phyloP scores from a whole-genome alignment of 2,329 filamentous ascomycete genomes.

The Fusarium nodosum region DNA sequence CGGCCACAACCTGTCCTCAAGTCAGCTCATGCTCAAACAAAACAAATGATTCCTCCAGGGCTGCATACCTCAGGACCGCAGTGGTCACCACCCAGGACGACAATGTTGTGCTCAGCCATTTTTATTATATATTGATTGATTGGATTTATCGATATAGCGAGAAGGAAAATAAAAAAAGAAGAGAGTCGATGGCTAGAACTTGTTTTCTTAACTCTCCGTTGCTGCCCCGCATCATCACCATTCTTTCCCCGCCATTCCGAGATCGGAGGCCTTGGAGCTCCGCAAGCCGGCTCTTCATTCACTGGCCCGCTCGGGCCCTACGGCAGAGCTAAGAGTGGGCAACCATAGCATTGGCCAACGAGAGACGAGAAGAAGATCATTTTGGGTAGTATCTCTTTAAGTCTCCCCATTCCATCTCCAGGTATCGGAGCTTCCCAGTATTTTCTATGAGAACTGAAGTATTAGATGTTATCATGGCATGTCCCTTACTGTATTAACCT shows the following conservation, averaged over 20 bases:
- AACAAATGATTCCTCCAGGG: neutral
- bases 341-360: slow-evolving; percentile 39
- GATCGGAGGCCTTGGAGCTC: slow-evolving; percentile 52
- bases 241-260: slow-evolving; percentile 54
- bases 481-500: neutral
- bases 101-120: slow-evolving; percentile 82
- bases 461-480: neutral
- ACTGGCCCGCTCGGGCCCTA: slow-evolving; percentile 41
- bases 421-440: neutral
- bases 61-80: slow-evolving; percentile 82
- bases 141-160: neutral
- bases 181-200: slow-evolving; percentile 15
- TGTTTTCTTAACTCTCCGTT: slow-evolving; percentile 33
- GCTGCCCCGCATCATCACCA: slow-evolving; percentile 46
- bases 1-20: slow-evolving; percentile 74
- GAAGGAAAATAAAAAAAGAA: slow-evolving; percentile 14
- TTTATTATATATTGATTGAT: slow-evolving; percentile 6
- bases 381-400: slow-evolving; percentile 30
- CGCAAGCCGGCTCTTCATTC: slow-evolving; percentile 34
- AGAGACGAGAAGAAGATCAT: slow-evolving; percentile 35
- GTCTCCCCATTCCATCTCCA: neutral
- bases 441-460: neutral
- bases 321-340: slow-evolving; percentile 36
- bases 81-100: slow-evolving; percentile 87
- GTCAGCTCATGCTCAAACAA: slow-evolving; percentile 37